Evolutionary conservation across 192 early-diverging fungal genomes (phyloP), one percentile per base, ranked within the genome.

Genomic region (Coemansia sp.): DNA sequence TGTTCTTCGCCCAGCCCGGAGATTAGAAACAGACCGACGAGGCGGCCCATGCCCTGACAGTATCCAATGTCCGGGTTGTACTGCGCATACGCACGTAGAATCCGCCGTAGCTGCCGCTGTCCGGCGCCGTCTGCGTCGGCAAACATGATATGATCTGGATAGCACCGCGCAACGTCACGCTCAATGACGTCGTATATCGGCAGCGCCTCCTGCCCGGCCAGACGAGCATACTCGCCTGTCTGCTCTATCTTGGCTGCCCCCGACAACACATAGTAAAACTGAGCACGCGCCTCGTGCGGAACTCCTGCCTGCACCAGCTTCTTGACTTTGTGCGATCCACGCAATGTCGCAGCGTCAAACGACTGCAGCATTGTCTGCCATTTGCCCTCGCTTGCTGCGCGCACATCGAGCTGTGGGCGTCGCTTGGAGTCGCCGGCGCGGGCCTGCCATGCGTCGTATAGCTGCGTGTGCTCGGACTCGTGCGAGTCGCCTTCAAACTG

Each of bases 31-130:
- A 94, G 86, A 0, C 95, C 94, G 12, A 88, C 96, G 47, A 98
- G 60, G 52, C 94, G 85, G 1, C 94, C 93, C 95, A 97, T 97
- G 9, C 96, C 96, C 70, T 97, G 96, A 68, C 94, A 96, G 75
- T 98, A 98, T 27, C 94, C 96, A 5, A 97, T 75, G 23, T 78
- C 65, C 3, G 85, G 84, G 63, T 97, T 93, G 75, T 94, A 91
- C 21, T 93, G 86, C 1, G 95, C 91, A 64, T 95, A 98, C 0
- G 92, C 92, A 43, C 87, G 85, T 24, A 98, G 77, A 5, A 97
- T 80, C 4, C 83, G 82, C n/a, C 87, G 82, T 19, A 98, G 73
- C 72, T 93, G 89, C 32, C 75, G 77, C 75, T 94, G 94, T 2
- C 94, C 90, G 38, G 69, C 79, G 0, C 91, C 87, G 51, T 86